A percentile compares a stretch with the other conserved stretches of the same genome.
Conservation (phyloP, 352 stramenopile genomes). For the Blastocystis sp. region DNA sequence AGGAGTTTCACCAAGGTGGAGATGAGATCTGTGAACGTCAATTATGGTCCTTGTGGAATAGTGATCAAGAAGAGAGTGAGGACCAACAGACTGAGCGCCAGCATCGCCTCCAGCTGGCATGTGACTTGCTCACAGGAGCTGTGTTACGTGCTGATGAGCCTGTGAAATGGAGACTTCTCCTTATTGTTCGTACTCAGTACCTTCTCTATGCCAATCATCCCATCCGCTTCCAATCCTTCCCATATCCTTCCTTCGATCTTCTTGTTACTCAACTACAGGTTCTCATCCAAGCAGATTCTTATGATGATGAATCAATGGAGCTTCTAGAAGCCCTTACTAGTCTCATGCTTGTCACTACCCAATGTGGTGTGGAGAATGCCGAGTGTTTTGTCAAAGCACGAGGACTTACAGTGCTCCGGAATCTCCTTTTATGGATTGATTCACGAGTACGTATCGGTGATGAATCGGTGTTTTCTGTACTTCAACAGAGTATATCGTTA, state of each 20-base stretch:
- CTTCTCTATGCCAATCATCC: not conserved
- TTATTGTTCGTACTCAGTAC: not conserved
- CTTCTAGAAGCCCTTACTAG: not conserved
- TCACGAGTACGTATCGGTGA: not conserved
- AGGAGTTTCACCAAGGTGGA: not conserved
- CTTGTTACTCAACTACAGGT: constrained; percentile 25
- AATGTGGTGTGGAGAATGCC: constrained; percentile 4
- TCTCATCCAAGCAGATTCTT: not conserved
- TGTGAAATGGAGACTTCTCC: not conserved
- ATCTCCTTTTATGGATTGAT: not conserved
- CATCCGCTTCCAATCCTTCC: not conserved
- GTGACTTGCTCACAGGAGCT: not conserved
- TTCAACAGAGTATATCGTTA: not conserved
- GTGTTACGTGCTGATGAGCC: not conserved
- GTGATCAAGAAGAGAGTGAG: not conserved
- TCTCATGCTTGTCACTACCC: not conserved
- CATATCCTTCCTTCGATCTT: constrained; percentile 29
- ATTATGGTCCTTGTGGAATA: not conserved
- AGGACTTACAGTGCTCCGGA: not conserved
- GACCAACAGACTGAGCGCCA: not conserved
- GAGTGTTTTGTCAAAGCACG: not conserved
- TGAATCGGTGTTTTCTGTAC: not conserved
- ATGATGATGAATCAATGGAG: not conserved
- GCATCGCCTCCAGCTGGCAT: not conserved
- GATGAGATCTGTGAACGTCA: not conserved